A percentile compares a stretch with the other conserved stretches of the same genome.
Conservation (phyloP, 768 basidiomycete genomes). For the Termitomyces titanicus region DNA sequence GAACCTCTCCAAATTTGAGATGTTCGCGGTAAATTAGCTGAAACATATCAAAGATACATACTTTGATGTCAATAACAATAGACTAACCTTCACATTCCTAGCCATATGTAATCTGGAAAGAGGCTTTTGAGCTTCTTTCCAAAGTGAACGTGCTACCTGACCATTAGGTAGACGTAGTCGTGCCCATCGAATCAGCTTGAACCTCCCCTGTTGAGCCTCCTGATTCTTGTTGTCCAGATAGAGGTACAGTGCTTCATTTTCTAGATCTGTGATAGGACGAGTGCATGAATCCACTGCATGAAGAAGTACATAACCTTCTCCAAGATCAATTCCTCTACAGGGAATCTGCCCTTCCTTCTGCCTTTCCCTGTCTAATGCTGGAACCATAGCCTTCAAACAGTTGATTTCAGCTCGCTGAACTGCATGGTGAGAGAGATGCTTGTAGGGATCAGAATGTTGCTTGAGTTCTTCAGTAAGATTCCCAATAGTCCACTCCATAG, state of each 20-base stretch:
- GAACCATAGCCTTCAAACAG: constrained; percentile 8
- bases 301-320: no score
- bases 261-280: no score
- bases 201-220: no score
- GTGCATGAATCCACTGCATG: no score
- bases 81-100: constrained; percentile 1
- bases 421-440: constrained; percentile 6
- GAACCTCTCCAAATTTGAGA: not conserved
- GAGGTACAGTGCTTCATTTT: no score
- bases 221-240: no score
- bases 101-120: not conserved
- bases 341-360: not conserved
- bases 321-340: not conserved
- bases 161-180: constrained; percentile 18
- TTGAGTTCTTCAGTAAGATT: constrained; percentile 9
- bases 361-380: not conserved
- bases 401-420: constrained; percentile 5
- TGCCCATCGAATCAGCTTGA: constrained; percentile 14
- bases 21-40: not conserved
- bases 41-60: not conserved
- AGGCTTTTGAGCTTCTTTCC: constrained; percentile 8
- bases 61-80: not conserved
- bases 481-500: constrained; percentile 14
- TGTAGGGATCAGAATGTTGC: constrained; percentile 15
- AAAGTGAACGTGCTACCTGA: constrained; percentile 18